Percentiles rank a stretch among this genome's conserved stretches.
Conservation (phyloP, 1,284 basidiomycete genomes). For the Pseudozyma flocculosa region DNA sequence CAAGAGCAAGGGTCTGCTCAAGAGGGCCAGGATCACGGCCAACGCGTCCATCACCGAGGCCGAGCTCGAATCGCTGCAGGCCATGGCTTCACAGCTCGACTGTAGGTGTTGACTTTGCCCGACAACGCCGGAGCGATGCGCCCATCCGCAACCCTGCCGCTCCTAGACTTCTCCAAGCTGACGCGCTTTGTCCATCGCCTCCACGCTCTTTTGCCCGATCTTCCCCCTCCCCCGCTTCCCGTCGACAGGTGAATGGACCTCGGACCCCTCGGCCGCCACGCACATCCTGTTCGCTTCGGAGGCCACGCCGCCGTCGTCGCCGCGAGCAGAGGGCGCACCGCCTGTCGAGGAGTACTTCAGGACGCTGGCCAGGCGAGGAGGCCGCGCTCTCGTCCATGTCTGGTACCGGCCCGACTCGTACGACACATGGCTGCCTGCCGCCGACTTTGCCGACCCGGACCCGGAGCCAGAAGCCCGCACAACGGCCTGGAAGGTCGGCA, state of each 20-base stretch:
- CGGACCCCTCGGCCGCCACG: slow-evolving; percentile 35
- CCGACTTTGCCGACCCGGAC: slow-evolving; percentile 55
- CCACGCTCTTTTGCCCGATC: too few species aligned
- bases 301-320: slow-evolving; percentile 32
- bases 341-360: slow-evolving; percentile 51
- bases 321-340: slow-evolving; percentile 21
- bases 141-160: too few species aligned
- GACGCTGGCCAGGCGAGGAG: slow-evolving; percentile 46
- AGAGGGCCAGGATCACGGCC: slow-evolving; percentile 29
- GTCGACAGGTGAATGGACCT: slow-evolving; percentile 41
- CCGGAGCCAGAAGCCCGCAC: slow-evolving; percentile 47
- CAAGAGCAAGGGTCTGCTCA: slow-evolving; percentile 27
- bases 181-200: too few species aligned
- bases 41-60: slow-evolving; percentile 46
- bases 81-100: slow-evolving; percentile 40
- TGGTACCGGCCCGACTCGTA: slow-evolving; percentile 59
- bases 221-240: neutral
- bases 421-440: slow-evolving; percentile 57
- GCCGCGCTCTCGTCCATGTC: slow-evolving; percentile 56
- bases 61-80: slow-evolving; percentile 38
- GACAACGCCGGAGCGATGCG: too few species aligned
- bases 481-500: slow-evolving; percentile 42
- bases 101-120: slow-evolving; percentile 12
- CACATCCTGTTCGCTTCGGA: slow-evolving; percentile 48
- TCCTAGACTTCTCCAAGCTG: too few species aligned